phyloP scores from a whole-genome alignment of 352 stramenopile genomes.

The Globisporangium parvum region DNA sequence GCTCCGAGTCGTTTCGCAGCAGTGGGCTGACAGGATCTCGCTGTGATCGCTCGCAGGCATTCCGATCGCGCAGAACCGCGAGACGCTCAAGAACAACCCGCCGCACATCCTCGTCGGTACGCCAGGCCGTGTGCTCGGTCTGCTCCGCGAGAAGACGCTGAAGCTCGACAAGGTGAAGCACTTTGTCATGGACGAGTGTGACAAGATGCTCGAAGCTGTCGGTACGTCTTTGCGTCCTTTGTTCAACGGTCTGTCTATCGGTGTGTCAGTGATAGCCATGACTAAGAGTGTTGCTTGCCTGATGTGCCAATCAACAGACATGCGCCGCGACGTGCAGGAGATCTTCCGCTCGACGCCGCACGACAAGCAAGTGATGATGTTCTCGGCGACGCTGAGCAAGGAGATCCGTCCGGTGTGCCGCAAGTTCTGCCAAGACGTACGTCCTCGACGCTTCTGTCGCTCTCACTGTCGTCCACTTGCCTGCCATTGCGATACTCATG shows the following conservation, averaged over 20 bases:
- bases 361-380: constrained; percentile 99
- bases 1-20: background rate
- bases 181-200: constrained; percentile 99
- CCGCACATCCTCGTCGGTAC: constrained; percentile 98
- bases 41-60: constrained; percentile 49
- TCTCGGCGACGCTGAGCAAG: constrained; percentile 98
- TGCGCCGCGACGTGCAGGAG: constrained; percentile 98
- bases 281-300: background rate
- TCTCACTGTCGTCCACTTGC: no score
- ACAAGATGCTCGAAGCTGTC: constrained; percentile 98
- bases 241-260: background rate
- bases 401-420: constrained; percentile 98
- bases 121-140: constrained; percentile 90
- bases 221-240: constrained; percentile 33
- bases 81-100: constrained; percentile 95
- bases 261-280: background rate
- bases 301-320: constrained; percentile 69
- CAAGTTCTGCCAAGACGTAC: constrained; percentile 99
- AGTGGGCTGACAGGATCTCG: constrained; percentile 5
- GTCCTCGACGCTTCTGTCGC: constrained; percentile 24
- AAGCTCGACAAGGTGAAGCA: constrained; percentile 99
- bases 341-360: constrained; percentile 99
- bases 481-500: no score
- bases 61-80: constrained; percentile 92
- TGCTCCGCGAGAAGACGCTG: constrained; percentile 93